Conservation (phyloP, 2,329 filamentous ascomycete species). For the Eurotiales sp. region DNA sequence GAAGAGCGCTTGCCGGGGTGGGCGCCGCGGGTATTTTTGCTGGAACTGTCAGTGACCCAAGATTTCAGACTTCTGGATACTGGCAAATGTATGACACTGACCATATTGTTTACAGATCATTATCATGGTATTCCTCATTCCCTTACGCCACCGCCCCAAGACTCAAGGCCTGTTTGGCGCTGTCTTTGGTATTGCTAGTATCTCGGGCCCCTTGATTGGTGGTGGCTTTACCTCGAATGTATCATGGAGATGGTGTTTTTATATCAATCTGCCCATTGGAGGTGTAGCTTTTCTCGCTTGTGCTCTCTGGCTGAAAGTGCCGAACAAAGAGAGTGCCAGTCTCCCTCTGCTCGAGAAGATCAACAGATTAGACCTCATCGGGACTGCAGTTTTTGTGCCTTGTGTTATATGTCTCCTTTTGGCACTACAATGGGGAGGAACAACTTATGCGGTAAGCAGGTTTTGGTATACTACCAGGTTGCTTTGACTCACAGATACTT, state of each 20-base stretch:
- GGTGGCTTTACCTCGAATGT: conserved; percentile 58
- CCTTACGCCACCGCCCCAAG: conserved; percentile 45
- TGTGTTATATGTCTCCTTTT: background rate
- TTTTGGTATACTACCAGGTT: background rate
- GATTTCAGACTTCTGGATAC: too few species aligned
- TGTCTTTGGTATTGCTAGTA: conserved; percentile 60
- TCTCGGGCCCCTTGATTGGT: conserved; percentile 57
- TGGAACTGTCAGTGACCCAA: conserved; percentile 12
- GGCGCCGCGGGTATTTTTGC: conserved; percentile 53
- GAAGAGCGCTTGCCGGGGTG: conserved; percentile 59
- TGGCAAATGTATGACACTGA: background rate
- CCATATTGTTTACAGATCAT: background rate
- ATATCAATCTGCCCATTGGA: conserved; percentile 49
- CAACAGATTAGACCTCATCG: background rate
- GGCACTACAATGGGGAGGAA: background rate
- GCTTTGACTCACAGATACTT: background rate
- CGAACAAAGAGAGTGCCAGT: background rate
- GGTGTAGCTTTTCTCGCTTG: conserved; percentile 11
- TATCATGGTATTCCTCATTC: background rate
- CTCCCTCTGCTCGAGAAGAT: background rate
- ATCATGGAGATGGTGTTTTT: conserved; percentile 59
- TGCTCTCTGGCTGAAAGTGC: background rate
- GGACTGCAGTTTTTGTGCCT: background rate
- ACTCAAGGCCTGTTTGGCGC: conserved; percentile 61
- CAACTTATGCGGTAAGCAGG: background rate